These are phyloP conservation scores for Pharnaceum exiguum DNA, from an alignment of 148 eudicot species.

Conservation along the genomic window DNA sequence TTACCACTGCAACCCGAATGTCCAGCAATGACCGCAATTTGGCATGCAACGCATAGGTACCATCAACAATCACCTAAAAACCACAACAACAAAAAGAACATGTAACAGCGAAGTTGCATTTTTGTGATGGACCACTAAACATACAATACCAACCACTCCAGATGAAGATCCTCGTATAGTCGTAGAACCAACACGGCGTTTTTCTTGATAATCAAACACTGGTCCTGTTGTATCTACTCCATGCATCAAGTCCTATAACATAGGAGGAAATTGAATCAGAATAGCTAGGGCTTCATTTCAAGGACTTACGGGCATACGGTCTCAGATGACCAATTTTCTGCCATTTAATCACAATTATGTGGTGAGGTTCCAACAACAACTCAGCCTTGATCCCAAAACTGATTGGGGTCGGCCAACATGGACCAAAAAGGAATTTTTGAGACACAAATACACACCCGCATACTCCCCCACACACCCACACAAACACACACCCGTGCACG, in stretches of 20 bases:
- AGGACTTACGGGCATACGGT: too few relatives aligned
- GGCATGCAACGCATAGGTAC: constrained; percentile 95
- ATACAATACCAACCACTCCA: constrained; percentile 65
- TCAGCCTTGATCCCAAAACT: too few relatives aligned
- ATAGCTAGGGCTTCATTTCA: too few relatives aligned
- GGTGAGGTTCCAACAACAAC: too few relatives aligned
- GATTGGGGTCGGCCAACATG: too few relatives aligned
- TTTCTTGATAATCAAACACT: constrained; percentile 84
- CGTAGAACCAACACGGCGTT: constrained; percentile 60
- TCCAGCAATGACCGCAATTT: constrained; percentile 90
- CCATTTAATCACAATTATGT: too few relatives aligned
- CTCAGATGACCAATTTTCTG: too few relatives aligned
- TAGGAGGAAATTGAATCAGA: constrained; percentile 18
- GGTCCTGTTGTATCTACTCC: constrained; percentile 77
- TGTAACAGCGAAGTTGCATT: neutral
- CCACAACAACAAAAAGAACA: neutral
- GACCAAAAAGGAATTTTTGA: too few relatives aligned
- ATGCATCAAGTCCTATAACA: constrained; percentile 72
- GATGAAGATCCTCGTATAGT: constrained; percentile 60
- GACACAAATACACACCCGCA: too few relatives aligned
- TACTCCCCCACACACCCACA: too few relatives aligned
- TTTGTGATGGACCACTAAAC: neutral
- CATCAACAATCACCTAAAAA: constrained; percentile 92
- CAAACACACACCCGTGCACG: too few relatives aligned
- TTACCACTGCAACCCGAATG: constrained; percentile 99